Evolutionary conservation across 306 rosid genomes (phyloP).

Genomic region (Gynostemma pentaphyllum): DNA sequence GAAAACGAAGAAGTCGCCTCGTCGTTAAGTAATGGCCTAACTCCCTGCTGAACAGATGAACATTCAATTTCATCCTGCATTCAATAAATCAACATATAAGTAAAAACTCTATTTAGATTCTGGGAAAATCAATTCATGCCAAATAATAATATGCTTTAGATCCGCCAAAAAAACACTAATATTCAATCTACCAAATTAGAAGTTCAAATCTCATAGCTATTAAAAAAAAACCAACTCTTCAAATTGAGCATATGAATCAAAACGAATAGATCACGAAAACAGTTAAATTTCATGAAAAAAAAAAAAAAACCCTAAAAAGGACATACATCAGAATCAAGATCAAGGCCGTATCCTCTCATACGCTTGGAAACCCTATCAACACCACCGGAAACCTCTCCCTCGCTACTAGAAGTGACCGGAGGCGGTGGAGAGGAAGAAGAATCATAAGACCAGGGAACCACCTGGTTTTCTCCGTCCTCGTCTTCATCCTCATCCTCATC

Average conservation of each 20-base stretch:
- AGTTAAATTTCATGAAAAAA: too few species aligned
- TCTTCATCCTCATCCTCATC: constrained; percentile 17
- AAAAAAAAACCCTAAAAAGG: background rate
- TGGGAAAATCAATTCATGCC: background rate
- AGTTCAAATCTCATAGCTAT: too few species aligned
- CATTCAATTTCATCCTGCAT: constrained; percentile 24
- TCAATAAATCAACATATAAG: background rate
- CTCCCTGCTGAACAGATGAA: background rate
- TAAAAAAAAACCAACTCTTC: too few species aligned
- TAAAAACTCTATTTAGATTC: constrained; percentile 1
- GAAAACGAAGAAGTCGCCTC: constrained; percentile 18
- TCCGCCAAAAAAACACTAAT: too few species aligned
- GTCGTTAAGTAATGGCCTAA: constrained; percentile 7
- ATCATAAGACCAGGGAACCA: constrained; percentile 35
- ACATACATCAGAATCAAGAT: constrained; percentile 26
- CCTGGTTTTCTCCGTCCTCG: constrained; percentile 44
- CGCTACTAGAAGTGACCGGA: constrained; percentile 20
- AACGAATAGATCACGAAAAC: too few species aligned
- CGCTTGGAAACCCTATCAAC: constrained; percentile 21
- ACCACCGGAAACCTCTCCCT: constrained; percentile 15
- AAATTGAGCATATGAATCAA: too few species aligned
- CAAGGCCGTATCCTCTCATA: constrained; percentile 12
- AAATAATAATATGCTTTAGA: background rate
- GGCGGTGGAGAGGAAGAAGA: constrained; percentile 12
- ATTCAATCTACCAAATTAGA: too few species aligned